A percentile compares a stretch with the other conserved stretches of the same genome.
phyloP scores from a whole-genome alignment of 805 yeast species.

The Ogataea populi-albae region DNA sequence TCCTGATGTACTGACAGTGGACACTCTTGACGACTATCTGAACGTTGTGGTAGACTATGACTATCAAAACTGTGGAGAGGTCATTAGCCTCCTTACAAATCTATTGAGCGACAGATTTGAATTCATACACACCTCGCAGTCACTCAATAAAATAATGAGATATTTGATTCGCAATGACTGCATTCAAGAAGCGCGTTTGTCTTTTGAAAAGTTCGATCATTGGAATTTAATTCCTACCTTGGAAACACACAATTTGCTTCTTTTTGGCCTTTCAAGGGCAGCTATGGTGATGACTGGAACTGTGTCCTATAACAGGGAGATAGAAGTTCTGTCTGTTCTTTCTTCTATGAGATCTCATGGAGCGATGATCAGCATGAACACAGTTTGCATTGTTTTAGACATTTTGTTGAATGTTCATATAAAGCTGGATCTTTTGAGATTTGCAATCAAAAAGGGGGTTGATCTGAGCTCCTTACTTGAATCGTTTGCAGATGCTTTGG shows the following conservation, averaged over 20 bases:
- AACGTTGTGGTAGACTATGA: conserved; percentile 3
- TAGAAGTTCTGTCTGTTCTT: background rate
- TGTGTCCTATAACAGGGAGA: background rate
- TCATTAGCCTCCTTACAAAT: background rate
- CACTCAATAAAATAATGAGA: conserved; percentile 11
- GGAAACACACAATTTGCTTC: conserved; percentile 9
- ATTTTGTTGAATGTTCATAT: background rate
- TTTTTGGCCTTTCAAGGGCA: conserved; percentile 3
- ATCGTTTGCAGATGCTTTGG: no score
- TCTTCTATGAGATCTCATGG: background rate
- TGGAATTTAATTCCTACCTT: conserved; percentile 5
- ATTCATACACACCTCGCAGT: conserved; percentile 1
- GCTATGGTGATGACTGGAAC: background rate
- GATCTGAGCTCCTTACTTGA: background rate
- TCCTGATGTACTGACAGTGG: background rate
- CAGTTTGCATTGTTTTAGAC: conserved; percentile 6
- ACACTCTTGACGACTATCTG: conserved; percentile 1
- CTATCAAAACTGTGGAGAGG: background rate
- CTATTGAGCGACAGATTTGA: conserved; percentile 5
- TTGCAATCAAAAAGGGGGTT: conserved; percentile 1
- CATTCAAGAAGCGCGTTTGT: background rate
- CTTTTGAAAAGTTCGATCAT: conserved; percentile 2
- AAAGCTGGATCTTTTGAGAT: conserved; percentile 4
- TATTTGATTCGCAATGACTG: conserved; percentile 7
- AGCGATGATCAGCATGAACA: conserved; percentile 2